A percentile compares a stretch with the other conserved stretches of the same genome.
phyloP scores from a whole-genome alignment of 352 stramenopile genomes.

The Globisporangium canariense region DNA sequence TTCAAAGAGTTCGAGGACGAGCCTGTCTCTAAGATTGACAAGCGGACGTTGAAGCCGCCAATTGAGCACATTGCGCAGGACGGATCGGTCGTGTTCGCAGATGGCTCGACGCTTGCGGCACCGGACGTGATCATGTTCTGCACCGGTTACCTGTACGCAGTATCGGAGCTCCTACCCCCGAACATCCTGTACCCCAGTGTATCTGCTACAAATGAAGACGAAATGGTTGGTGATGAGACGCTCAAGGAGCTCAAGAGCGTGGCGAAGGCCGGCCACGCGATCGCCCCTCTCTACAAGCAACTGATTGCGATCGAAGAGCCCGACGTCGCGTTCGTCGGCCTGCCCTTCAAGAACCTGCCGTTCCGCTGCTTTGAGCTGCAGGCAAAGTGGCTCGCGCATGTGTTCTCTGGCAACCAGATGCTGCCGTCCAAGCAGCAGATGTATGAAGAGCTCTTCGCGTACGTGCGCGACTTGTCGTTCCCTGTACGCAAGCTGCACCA shows the following conservation, averaged over 20 bases:
- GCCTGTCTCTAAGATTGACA: constrained; percentile 22
- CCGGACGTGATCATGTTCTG: constrained; percentile 79
- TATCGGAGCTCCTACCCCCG: constrained; percentile 42
- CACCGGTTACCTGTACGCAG: constrained; percentile 71
- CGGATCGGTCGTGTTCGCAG: constrained; percentile 50
- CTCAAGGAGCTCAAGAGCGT: constrained; percentile 31
- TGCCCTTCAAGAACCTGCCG: constrained; percentile 76
- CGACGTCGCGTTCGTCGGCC: constrained; percentile 63
- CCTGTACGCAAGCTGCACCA: constrained; percentile 66
- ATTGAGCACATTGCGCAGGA: constrained; percentile 50
- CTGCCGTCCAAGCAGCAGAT: constrained; percentile 68
- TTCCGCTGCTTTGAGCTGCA: constrained; percentile 83
- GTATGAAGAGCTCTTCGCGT: constrained; percentile 57
- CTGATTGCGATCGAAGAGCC: constrained; percentile 76
- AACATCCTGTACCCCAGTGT: constrained; percentile 44
- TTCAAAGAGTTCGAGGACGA: constrained; percentile 38
- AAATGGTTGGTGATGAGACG: constrained; percentile 18
- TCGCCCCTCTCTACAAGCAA: constrained; percentile 76
- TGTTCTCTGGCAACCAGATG: constrained; percentile 36
- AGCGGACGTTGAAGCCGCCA: constrained; percentile 51
- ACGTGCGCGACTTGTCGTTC: constrained; percentile 37
- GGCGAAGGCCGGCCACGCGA: constrained; percentile 26
- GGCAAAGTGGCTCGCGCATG: constrained; percentile 55
- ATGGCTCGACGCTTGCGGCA: constrained; percentile 41
- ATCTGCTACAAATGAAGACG: constrained; percentile 1